Conservation (phyloP, 2,329 filamentous ascomycete species). For the Apiospora rasikravindrae region DNA sequence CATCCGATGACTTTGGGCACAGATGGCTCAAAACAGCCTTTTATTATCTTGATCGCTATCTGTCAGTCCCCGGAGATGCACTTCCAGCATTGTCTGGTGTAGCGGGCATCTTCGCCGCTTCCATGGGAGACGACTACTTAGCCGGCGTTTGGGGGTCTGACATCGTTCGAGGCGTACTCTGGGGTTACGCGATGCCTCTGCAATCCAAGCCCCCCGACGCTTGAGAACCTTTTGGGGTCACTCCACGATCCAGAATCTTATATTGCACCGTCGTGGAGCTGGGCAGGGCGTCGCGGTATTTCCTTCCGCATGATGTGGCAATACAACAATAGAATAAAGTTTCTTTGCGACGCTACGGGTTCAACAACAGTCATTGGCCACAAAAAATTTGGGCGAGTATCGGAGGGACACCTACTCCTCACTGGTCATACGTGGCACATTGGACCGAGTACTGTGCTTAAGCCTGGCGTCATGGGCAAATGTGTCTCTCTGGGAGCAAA, state of each 20-base stretch:
- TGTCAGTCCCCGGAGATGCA: not conserved
- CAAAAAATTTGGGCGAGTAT: not conserved
- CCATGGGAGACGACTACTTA: not conserved
- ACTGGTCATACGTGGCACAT: not conserved
- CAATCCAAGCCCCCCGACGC: not conserved
- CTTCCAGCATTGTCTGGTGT: not conserved
- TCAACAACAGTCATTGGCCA: not conserved
- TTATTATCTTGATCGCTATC: not conserved
- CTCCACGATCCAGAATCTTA: not conserved
- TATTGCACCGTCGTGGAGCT: not conserved
- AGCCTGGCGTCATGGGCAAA: too few species aligned
- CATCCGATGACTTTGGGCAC: too few species aligned
- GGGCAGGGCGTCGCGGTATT: not conserved
- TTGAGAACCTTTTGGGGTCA: not conserved
- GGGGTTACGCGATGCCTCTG: not conserved
- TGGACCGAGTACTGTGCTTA: not conserved
- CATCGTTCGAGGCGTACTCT: not conserved
- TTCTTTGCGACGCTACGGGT: not conserved
- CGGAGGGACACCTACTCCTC: not conserved
- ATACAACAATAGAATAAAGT: too few species aligned
- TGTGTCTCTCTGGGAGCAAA: not conserved
- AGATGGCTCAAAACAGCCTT: not conserved
- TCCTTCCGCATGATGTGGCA: too few species aligned
- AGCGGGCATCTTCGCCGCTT: not conserved
- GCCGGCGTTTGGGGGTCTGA: not conserved